Evolutionary conservation across 1,284 basidiomycete species (phyloP).

Genomic region (Microbotryomycetes sp.): DNA sequence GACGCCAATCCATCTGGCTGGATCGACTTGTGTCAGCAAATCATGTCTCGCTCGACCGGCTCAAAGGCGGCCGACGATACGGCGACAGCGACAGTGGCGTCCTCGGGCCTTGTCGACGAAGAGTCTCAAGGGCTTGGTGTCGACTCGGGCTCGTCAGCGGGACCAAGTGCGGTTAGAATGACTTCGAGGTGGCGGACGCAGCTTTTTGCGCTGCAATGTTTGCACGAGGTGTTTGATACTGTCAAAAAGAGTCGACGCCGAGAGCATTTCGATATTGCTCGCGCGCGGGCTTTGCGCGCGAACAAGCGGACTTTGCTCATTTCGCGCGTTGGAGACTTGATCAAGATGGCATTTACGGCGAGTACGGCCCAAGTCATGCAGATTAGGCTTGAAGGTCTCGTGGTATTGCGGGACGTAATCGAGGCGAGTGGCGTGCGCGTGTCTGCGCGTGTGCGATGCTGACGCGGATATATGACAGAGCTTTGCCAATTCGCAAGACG

Average conservation of each 20-base stretch:
- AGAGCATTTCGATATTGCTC: conserved; percentile 72
- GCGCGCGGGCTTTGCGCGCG: conserved; percentile 44
- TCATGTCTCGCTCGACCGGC: conserved; percentile 61
- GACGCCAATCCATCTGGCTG: conserved; percentile 88
- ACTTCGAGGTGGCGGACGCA: conserved; percentile 95
- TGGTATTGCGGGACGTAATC: conserved; percentile 85
- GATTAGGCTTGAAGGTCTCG: conserved; percentile 85
- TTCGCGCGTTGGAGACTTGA: conserved; percentile 80
- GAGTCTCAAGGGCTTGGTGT: conserved; percentile 35
- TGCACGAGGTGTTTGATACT: conserved; percentile 79
- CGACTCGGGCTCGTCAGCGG: conserved; percentile 14
- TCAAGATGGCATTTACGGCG: conserved; percentile 96
- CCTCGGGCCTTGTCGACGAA: conserved; percentile 29
- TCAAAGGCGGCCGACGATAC: conserved; percentile 41
- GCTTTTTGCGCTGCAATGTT: conserved; percentile 83
- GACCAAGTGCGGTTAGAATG: conserved; percentile 8
- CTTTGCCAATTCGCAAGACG: conserved; percentile 79
- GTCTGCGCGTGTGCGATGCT: conserved; percentile 1
- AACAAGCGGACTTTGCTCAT: conserved; percentile 53
- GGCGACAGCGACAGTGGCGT: conserved; percentile 44
- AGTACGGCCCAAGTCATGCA: conserved; percentile 92
- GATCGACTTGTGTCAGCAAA: conserved; percentile 95
- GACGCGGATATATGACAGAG: conserved; percentile 47
- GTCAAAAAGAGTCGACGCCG: conserved; percentile 63
- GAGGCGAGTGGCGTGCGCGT: conserved; percentile 51